Evolutionary conservation across 148 eudicot species (phyloP), one percentile per base, ranked within the genome.

Genomic region (Nepenthes mirabilis): DNA sequence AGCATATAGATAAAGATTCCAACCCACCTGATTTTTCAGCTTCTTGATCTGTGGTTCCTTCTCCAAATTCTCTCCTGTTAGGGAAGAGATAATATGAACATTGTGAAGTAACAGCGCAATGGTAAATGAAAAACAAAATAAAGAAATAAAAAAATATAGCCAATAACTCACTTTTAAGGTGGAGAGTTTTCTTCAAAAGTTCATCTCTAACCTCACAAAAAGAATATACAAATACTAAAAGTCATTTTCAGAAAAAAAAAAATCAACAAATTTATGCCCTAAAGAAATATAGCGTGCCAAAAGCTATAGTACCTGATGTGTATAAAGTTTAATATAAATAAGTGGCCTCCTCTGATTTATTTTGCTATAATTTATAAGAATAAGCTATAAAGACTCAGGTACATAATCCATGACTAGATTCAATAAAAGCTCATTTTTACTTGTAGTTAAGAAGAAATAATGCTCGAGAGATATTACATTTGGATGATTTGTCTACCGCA

Each of bases 1-100:
- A 5, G 55, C 50, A 11, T 1, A 47, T 14, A 61, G 33, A 36
- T 8, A n/a, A n/a, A 49, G 43, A 9, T 10, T 58, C 59, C 37
- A 33, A 43, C 68, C 60, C 37, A 88, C 98, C 88, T 93, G 98
- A 78, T 88, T 93, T 69, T 83, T 75, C 37, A 93, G 80, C 74
- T 93, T 95, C 73, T 60, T 74, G 61, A 93, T 80, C 53, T 68
- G 81, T 37, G 96, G 88, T 69, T 93, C 98, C 83, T 88, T 88
- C 61, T 91, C 96, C 73, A 83, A 68, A 77, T 91, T 91, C 36
- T 82, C 88, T 62, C 90, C 98, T 91, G 55, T 23, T 9, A 51
- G 53, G 55, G 6, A 53, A 40, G 36, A 61, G 8, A 63, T 14
- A 12, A 49, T n/a, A n/a, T n/a, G n/a, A 9, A 55, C 11, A 11